A percentile compares a stretch with the other conserved stretches of the same genome.
phyloP scores from a whole-genome alignment of 2,329 filamentous ascomycete genomes.

The Trichoderma koningiopsis region DNA sequence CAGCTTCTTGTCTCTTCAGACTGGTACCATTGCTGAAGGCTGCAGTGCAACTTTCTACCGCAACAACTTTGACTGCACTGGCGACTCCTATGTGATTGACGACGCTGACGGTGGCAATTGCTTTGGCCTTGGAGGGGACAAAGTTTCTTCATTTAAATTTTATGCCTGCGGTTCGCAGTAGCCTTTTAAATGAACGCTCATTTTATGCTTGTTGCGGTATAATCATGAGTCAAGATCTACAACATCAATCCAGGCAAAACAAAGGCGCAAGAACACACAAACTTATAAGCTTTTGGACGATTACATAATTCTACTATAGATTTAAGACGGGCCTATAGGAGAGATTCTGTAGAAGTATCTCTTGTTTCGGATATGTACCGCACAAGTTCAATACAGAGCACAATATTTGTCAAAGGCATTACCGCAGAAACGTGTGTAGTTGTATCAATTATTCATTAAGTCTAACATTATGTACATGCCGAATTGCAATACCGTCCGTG shows the following conservation, averaged over 20 bases:
- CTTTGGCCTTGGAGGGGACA: not conserved
- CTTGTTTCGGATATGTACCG: not conserved
- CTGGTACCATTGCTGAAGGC: not conserved
- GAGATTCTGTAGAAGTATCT: no score
- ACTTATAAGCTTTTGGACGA: not conserved
- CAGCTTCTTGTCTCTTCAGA: not conserved
- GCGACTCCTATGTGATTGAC: not conserved
- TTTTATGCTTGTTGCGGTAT: not conserved
- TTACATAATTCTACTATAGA: not conserved
- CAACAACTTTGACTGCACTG: not conserved
- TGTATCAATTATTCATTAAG: not conserved
- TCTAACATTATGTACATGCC: not conserved
- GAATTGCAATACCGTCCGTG: not conserved
- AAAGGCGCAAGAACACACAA: not conserved
- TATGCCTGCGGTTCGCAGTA: no score
- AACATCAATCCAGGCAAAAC: not conserved
- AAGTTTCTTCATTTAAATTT: not conserved
- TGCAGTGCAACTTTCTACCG: not conserved
- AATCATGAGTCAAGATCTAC: no score
- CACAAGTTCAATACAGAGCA: not conserved
- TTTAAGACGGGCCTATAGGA: not conserved
- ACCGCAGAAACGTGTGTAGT: not conserved
- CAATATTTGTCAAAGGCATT: not conserved
- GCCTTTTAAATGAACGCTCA: not conserved
- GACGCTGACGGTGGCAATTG: not conserved